Conservation (phyloP, 805 yeast species). For the Yamadazyma laniorum region DNA sequence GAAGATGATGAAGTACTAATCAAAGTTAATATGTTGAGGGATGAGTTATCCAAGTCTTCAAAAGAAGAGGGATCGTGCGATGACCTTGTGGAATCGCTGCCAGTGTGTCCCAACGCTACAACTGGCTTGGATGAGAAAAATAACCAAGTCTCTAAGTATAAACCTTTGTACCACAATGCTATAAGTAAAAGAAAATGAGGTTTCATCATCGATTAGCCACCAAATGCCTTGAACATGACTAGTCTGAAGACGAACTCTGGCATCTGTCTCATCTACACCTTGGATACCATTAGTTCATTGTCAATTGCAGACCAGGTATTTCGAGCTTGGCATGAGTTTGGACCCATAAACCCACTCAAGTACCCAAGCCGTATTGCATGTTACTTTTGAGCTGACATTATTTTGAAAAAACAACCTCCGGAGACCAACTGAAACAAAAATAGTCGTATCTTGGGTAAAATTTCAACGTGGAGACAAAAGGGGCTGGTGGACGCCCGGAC, state of each 20-base stretch:
- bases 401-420: too few species aligned
- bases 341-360: too few species aligned
- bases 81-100: not conserved
- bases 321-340: too few species aligned
- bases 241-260: not conserved
- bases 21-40: slow-evolving; percentile 21
- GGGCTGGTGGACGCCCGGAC: too few species aligned
- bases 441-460: too few species aligned
- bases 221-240: not conserved
- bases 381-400: too few species aligned
- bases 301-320: too few species aligned
- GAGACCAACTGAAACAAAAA: too few species aligned
- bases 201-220: not conserved
- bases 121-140: not conserved
- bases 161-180: not conserved
- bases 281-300: too few species aligned
- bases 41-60: not conserved
- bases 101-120: not conserved
- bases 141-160: not conserved
- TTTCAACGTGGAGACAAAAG: too few species aligned
- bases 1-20: slow-evolving; percentile 30
- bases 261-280: not conserved
- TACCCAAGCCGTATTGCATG: too few species aligned
- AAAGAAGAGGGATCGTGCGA: not conserved
- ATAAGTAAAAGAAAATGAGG: too few species aligned